Evolutionary conservation across 2,329 filamentous ascomycete genomes (phyloP).

Genomic region (Arthrobotrys sinensis): DNA sequence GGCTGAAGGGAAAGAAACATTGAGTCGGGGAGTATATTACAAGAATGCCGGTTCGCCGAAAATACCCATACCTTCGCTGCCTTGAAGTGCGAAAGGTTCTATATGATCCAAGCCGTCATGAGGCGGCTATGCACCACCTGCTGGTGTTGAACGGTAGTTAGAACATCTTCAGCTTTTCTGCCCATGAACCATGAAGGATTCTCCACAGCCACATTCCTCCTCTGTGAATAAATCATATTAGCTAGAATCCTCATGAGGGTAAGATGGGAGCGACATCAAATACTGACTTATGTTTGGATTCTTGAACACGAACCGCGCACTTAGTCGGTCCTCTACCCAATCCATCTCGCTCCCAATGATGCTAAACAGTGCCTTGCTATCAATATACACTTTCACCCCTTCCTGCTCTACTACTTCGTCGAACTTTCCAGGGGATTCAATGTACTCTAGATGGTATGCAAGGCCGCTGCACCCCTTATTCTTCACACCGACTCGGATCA

Average conservation of each 20-base stretch:
- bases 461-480: constrained; percentile 95
- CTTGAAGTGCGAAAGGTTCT: neutral
- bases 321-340: constrained; percentile 96
- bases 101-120: neutral
- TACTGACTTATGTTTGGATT: constrained; percentile 98
- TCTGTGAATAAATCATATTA: constrained; percentile 72
- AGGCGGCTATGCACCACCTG: neutral
- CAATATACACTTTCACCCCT: constrained; percentile 93
- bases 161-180: constrained; percentile 35
- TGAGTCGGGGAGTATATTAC: constrained; percentile 30
- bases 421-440: constrained; percentile 88
- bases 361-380: constrained; percentile 96
- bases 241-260: constrained; percentile 61
- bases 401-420: constrained; percentile 97
- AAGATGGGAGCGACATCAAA: neutral
- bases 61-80: constrained; percentile 25
- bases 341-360: constrained; percentile 99
- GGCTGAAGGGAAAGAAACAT: constrained; percentile 1
- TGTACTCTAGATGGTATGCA: constrained; percentile 93
- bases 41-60: constrained; percentile 27
- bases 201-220: constrained; percentile 95
- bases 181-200: constrained; percentile 87
- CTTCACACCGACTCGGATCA: constrained; percentile 93
- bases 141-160: neutral
- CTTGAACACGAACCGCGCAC: constrained; percentile 90